Evolutionary conservation across 164 flowering plant species (phyloP).

Genomic region (Aristolochia californica): DNA sequence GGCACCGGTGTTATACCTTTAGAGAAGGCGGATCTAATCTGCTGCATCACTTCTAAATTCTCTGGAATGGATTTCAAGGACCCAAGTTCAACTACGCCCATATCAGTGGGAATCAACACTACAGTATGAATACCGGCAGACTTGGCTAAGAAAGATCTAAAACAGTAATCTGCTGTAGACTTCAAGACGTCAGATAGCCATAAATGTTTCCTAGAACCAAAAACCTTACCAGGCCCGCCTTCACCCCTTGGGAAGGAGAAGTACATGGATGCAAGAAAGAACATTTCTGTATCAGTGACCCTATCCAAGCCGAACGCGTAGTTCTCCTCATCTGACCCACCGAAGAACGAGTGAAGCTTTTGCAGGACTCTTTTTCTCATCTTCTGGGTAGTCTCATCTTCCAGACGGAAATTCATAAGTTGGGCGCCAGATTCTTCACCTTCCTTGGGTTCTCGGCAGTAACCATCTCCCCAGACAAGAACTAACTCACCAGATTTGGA

Average conservation of each 20-base stretch:
- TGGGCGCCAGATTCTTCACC: constrained; percentile 53
- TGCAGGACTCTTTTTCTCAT: constrained; percentile 79
- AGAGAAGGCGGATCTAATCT: constrained; percentile 45
- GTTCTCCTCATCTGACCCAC: constrained; percentile 79
- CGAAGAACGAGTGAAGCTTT: constrained; percentile 61
- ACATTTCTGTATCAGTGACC: constrained; percentile 90
- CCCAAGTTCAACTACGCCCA: constrained; percentile 89
- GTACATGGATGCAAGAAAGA: constrained; percentile 92
- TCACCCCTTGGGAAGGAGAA: constrained; percentile 77
- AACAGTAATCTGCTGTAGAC: constrained; percentile 54
- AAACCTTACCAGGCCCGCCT: constrained; percentile 84
- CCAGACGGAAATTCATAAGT: constrained; percentile 23
- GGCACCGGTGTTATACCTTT: constrained; percentile 6
- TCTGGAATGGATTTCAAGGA: constrained; percentile 69
- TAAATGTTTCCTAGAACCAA: constrained; percentile 49
- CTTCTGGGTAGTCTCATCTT: constrained; percentile 60
- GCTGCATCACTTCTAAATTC: constrained; percentile 41
- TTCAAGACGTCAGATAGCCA: constrained; percentile 60
- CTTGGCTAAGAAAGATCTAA: constrained; percentile 66
- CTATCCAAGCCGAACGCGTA: constrained; percentile 68
- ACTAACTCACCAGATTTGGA: constrained; percentile 66
- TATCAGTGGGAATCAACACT: constrained; percentile 71
- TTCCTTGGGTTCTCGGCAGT: constrained; percentile 73
- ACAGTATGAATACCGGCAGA: constrained; percentile 81
- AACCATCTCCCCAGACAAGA: constrained; percentile 95